Evolutionary conservation across 2,329 filamentous ascomycete genomes (phyloP).

Genomic region (Cordyceps cicadae): DNA sequence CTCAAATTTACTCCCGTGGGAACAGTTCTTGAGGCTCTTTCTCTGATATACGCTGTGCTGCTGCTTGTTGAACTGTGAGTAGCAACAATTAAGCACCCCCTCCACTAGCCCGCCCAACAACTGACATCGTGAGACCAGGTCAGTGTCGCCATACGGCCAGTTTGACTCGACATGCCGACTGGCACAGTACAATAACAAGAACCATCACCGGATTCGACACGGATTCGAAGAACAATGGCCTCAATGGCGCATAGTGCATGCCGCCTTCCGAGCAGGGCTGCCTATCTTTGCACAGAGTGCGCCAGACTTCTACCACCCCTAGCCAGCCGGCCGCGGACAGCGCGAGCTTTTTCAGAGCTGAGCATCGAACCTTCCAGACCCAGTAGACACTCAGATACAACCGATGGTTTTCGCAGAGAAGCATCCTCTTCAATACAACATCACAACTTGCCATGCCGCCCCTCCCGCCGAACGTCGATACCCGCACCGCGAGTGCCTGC

Average conservation of each 20-base stretch:
- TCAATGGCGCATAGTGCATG: slow-evolving; percentile 16
- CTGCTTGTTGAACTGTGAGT: background rate
- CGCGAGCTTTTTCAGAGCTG: slow-evolving; percentile 6
- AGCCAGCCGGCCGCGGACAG: background rate
- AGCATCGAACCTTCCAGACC: background rate
- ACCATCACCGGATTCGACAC: background rate
- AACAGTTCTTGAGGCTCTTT: background rate
- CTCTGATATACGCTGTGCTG: background rate
- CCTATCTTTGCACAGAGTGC: slow-evolving; percentile 14
- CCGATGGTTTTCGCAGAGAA: background rate
- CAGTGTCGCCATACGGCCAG: background rate
- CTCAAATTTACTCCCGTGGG: background rate
- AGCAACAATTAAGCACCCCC: background rate
- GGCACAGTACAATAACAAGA: background rate
- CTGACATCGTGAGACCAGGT: slow-evolving; percentile 4
- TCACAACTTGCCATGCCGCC: background rate
- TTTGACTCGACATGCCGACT: background rate
- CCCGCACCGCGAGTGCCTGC: background rate
- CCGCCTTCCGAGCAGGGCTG: slow-evolving; percentile 16
- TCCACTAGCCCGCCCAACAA: slow-evolving; percentile 2
- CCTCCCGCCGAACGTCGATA: slow-evolving; percentile 1
- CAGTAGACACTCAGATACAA: background rate
- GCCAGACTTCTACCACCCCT: slow-evolving; percentile 6
- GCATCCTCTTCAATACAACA: background rate
- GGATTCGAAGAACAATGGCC: slow-evolving; percentile 14